These are phyloP conservation scores for Fusarium sp. DNA, from an alignment of 2,329 filamentous ascomycete genomes.

Conservation along the genomic window DNA sequence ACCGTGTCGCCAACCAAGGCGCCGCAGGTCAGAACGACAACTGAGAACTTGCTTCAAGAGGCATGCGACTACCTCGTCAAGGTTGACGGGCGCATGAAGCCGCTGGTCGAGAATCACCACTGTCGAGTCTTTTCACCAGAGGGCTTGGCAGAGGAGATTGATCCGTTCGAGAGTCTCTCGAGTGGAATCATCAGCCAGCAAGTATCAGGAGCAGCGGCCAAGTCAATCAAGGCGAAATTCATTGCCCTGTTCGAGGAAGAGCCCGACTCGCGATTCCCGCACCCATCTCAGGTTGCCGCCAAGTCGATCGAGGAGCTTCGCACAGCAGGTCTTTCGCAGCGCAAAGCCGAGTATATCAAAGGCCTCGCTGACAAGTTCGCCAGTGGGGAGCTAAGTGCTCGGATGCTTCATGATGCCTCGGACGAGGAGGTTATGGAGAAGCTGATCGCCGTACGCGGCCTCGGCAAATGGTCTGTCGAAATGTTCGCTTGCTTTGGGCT, in stretches of 20 bases:
- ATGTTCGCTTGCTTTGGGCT: constrained; percentile 99
- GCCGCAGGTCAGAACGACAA: constrained; percentile 62
- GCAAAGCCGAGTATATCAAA: constrained; percentile 95
- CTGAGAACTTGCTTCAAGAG: constrained; percentile 77
- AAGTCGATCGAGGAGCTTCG: constrained; percentile 76
- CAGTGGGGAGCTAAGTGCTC: constrained; percentile 78
- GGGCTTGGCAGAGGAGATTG: constrained; percentile 84
- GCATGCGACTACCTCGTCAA: constrained; percentile 80
- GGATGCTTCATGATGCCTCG: constrained; percentile 79
- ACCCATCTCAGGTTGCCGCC: constrained; percentile 77
- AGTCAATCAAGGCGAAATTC: constrained; percentile 89
- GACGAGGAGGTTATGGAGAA: constrained; percentile 89
- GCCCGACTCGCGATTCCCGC: constrained; percentile 70
- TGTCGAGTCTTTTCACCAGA: constrained; percentile 85
- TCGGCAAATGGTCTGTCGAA: constrained; percentile 93
- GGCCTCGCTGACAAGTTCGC: constrained; percentile 87
- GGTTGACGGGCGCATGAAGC: constrained; percentile 78
- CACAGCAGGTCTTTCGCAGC: constrained; percentile 88
- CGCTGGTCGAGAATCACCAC: constrained; percentile 78
- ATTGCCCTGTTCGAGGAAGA: constrained; percentile 73
- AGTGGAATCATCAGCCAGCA: constrained; percentile 97
- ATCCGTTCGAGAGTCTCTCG: constrained; percentile 86
- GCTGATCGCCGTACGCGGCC: constrained; percentile 85
- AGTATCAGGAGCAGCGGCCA: constrained; percentile 92
- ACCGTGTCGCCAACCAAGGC: constrained; percentile 60